A percentile compares a stretch with the other conserved stretches of the same genome.
phyloP scores from a whole-genome alignment of 192 early-diverging fungal species.

The Backusella psychrophila region DNA sequence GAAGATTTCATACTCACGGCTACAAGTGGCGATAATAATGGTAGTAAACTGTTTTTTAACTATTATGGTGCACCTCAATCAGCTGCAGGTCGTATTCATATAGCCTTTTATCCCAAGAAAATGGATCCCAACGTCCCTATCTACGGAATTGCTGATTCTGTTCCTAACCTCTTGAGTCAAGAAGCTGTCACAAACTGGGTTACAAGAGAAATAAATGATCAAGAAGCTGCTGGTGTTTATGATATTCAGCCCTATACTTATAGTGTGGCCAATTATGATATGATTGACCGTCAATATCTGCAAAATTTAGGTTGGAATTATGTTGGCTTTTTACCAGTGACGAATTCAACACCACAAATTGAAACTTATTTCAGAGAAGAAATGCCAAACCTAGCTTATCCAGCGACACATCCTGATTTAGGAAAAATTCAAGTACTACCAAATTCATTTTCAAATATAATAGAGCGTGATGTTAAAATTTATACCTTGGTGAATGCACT shows the following conservation, averaged over 20 bases:
- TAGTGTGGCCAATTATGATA: slow-evolving; percentile 15
- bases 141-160: slow-evolving; percentile 11
- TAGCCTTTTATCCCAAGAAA: slow-evolving; percentile 20
- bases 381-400: slow-evolving; percentile 2
- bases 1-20: slow-evolving; percentile 14
- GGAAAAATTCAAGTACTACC: slow-evolving; percentile 15
- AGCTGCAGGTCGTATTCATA: slow-evolving; percentile 15
- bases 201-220: slow-evolving; percentile 15
- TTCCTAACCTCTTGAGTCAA: background rate
- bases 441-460: slow-evolving; percentile 1
- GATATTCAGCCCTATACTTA: slow-evolving; percentile 21
- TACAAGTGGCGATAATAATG: slow-evolving; percentile 18
- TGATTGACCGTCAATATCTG: slow-evolving; percentile 22
- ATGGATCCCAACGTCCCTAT: slow-evolving; percentile 26
- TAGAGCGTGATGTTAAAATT: slow-evolving; percentile 19
- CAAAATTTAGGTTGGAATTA: slow-evolving; percentile 26
- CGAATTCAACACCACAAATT: slow-evolving; percentile 26
- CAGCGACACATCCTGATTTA: slow-evolving; percentile 1
- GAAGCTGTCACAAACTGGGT: slow-evolving; percentile 13
- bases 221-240: slow-evolving; percentile 11
- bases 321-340: slow-evolving; percentile 29
- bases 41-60: slow-evolving; percentile 17
- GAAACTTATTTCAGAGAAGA: slow-evolving; percentile 17
- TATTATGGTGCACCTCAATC: slow-evolving; percentile 13
- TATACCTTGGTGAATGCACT: slow-evolving; percentile 27